Evolutionary conservation across 2,329 filamentous ascomycete genomes (phyloP).

Genomic region (Xylariales sp.): DNA sequence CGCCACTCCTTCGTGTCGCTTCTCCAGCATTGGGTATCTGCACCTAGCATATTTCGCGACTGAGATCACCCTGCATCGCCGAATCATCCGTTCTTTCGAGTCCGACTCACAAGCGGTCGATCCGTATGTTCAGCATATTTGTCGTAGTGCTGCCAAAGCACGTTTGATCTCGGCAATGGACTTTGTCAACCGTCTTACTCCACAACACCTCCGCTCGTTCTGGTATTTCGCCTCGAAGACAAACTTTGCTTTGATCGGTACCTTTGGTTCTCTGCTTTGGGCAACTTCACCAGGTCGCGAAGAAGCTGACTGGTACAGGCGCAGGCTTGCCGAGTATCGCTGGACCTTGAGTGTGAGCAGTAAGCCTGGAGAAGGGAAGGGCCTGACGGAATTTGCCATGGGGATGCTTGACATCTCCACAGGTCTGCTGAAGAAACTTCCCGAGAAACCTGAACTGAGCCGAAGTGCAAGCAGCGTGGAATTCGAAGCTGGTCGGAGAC

Average conservation of each 20-base stretch:
- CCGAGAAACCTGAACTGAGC: slow-evolving; percentile 65
- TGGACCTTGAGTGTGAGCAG: slow-evolving; percentile 90
- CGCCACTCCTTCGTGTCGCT: slow-evolving; percentile 35
- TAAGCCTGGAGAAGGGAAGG: slow-evolving; percentile 59
- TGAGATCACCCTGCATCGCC: slow-evolving; percentile 87
- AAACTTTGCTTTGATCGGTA: slow-evolving; percentile 92
- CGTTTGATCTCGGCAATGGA: slow-evolving; percentile 95
- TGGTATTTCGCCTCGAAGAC: slow-evolving; percentile 88
- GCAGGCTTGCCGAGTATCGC: slow-evolving; percentile 80
- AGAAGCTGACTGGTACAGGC: slow-evolving; percentile 89
- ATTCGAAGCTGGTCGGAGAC: slow-evolving; percentile 33
- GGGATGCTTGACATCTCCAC: slow-evolving; percentile 72
- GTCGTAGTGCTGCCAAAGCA: slow-evolving; percentile 88
- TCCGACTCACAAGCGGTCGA: slow-evolving; percentile 49
- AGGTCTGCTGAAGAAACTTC: slow-evolving; percentile 63
- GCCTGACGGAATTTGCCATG: slow-evolving; percentile 67
- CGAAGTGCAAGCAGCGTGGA: slow-evolving; percentile 47
- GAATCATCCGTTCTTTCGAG: slow-evolving; percentile 78
- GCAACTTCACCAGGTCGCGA: slow-evolving; percentile 83
- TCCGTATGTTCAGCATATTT: slow-evolving; percentile 84
- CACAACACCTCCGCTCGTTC: slow-evolving; percentile 81
- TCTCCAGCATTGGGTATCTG: slow-evolving; percentile 68
- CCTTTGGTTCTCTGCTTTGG: slow-evolving; percentile 86
- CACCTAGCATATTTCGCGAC: slow-evolving; percentile 92
- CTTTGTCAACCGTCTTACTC: slow-evolving; percentile 88